phyloP scores from a whole-genome alignment of 306 rosid genomes.

The Dalbergia cochinchinensis region DNA sequence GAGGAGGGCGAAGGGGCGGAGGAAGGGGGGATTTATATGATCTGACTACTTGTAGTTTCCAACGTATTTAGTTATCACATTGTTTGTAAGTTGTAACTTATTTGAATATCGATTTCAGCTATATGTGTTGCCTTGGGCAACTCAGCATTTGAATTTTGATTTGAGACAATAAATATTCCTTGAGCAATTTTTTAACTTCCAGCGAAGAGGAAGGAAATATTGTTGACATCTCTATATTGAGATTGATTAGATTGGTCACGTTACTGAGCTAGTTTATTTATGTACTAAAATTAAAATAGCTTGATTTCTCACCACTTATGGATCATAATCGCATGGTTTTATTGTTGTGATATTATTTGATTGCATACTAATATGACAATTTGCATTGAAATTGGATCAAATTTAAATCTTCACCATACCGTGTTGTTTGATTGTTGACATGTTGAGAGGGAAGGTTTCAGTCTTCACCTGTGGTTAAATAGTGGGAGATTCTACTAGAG shows the following conservation, averaged over 20 bases:
- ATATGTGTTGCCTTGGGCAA: slow-evolving; percentile 55
- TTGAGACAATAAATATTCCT: slow-evolving; percentile 47
- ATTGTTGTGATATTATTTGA: no score
- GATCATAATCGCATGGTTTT: background rate
- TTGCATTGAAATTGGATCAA: background rate
- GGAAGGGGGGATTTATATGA: slow-evolving; percentile 31
- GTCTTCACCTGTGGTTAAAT: no score
- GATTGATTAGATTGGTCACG: background rate
- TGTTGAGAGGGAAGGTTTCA: no score
- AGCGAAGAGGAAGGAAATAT: background rate
- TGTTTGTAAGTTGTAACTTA: slow-evolving; percentile 51
- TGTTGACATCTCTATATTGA: background rate
- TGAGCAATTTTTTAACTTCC: background rate
- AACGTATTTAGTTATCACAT: slow-evolving; percentile 37
- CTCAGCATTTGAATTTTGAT: slow-evolving; percentile 56
- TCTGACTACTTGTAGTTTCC: slow-evolving; percentile 39
- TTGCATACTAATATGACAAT: background rate
- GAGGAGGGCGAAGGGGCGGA: background rate
- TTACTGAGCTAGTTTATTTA: background rate
- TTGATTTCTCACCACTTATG: background rate
- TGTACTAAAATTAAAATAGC: background rate
- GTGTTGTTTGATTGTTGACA: no score
- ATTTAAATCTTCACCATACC: no score
- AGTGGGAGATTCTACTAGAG: no score
- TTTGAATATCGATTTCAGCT: slow-evolving; percentile 26